Base-by-base conservation (phyloP, 2,329 filamentous ascomycete species). In the Calonectria ilicicola region DNA sequence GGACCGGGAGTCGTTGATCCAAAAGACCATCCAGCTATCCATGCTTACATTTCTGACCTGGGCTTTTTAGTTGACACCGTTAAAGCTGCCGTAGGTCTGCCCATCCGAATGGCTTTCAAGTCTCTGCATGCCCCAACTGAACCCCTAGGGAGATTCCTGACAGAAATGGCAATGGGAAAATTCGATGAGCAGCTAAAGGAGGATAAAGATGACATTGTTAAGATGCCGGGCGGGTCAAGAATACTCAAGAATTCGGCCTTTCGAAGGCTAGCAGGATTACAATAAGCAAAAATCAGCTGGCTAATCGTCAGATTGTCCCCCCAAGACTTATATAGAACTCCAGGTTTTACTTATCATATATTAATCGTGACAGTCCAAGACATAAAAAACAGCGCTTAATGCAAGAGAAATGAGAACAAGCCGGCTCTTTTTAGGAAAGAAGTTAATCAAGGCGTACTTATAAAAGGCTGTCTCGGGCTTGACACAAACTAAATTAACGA, bases 181-280 rank as follows among this genome's bases (percentile, higher is more conserved):
- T 72, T 65, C 9, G 75, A 77, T 19, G 65, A 19, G 3, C 51
- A 65, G 27, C 29, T 77, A 23, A 44, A 58, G 3, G 26, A 23
- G 8, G 62, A 58, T 2, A 72, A 40, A 1, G 46, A 38, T 3
- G 75, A 51, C n/a, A 74, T 77, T 26, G 29, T 29, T 2, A 72
- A 38, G 42, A n/a, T 72, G 19, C 70, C 70, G 2, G 73, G 65
- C 1, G 75, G 65, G 1, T 69, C 47, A 8, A 75, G 75, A 3
- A 72, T 77, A 67, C 26, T 77, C 15, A 70, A 77, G 17, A 77
- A 76, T 46, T 49, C 19, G 8, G 75, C 75, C 1, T 77, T 77
- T 10, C 65, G 56, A 3, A 62, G 56, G 5, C 40, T 67, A 12
- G 35, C 49, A n/a, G 65, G 51, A 27, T 21, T 67, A 12, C 35